phyloP scores from a whole-genome alignment of 805 yeast species.

The Candida railenensis region DNA sequence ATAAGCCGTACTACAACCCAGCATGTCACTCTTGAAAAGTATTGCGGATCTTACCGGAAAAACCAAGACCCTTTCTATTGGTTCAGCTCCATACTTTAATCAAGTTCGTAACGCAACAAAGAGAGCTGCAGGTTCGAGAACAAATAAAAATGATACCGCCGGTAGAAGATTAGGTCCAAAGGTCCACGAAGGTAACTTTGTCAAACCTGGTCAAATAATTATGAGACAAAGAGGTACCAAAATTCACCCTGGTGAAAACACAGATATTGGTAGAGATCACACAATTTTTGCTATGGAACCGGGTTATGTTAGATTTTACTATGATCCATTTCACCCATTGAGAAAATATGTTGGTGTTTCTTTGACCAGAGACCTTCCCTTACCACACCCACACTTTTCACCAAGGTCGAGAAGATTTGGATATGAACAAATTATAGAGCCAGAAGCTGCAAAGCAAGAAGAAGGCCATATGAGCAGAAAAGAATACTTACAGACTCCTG shows the following conservation, averaged over 20 bases:
- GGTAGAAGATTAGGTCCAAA: conserved; percentile 95
- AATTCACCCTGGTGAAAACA: conserved; percentile 92
- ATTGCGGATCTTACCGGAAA: background rate
- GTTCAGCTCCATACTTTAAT: background rate
- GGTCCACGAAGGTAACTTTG: conserved; percentile 74
- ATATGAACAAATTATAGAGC: conserved; percentile 50
- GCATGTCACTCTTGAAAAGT: background rate
- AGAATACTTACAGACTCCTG: conserved; percentile 57
- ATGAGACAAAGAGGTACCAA: conserved; percentile 95
- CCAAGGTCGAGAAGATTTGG: conserved; percentile 89
- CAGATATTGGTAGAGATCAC: conserved; percentile 88
- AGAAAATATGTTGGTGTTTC: conserved; percentile 90
- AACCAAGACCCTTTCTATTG: background rate
- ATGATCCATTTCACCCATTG: conserved; percentile 95
- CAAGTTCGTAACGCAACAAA: conserved; percentile 89
- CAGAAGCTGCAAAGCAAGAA: conserved; percentile 54
- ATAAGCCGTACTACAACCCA: background rate
- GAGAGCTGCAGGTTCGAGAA: conserved; percentile 92
- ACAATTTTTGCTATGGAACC: conserved; percentile 90
- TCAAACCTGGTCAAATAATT: conserved; percentile 80
- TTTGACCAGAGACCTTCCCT: conserved; percentile 53
- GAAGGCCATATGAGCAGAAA: conserved; percentile 64
- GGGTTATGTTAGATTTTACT: conserved; percentile 86
- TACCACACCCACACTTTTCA: conserved; percentile 90
- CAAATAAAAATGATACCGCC: conserved; percentile 89